Evolutionary conservation across 2,329 filamentous ascomycete species (phyloP).

Genomic region (Colletotrichum nymphaeae): DNA sequence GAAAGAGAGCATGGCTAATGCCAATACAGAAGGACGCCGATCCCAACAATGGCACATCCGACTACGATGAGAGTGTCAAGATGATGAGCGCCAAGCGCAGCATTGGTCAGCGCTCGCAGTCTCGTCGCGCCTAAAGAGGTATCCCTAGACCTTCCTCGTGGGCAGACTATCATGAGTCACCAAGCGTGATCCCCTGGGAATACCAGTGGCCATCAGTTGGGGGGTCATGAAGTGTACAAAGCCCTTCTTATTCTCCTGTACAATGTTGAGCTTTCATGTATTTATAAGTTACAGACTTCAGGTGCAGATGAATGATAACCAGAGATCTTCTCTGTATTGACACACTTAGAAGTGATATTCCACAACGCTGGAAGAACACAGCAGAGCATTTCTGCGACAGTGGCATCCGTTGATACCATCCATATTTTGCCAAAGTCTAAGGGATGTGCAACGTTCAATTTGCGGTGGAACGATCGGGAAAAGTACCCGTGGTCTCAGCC

Average conservation of each 20-base stretch:
- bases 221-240: too few species aligned
- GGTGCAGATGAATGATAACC: background rate
- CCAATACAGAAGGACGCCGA: constrained; percentile 48
- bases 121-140: background rate
- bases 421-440: background rate
- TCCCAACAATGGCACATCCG: constrained; percentile 51
- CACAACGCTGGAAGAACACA: too few species aligned
- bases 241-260: background rate
- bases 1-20: too few species aligned
- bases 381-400: too few species aligned
- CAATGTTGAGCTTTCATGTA: background rate
- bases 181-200: too few species aligned
- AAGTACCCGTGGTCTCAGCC: too few species aligned
- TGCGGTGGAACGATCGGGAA: too few species aligned
- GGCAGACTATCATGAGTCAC: too few species aligned
- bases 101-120: constrained; percentile 19
- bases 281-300: background rate
- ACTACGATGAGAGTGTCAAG: constrained; percentile 47
- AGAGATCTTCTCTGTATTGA: background rate
- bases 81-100: constrained; percentile 27
- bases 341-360: background rate
- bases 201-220: too few species aligned
- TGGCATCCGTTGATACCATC: too few species aligned
- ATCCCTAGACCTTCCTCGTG: too few species aligned
- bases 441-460: background rate